Conservation (phyloP, 2,329 filamentous ascomycete species). For the Cladosporium sp. region DNA sequence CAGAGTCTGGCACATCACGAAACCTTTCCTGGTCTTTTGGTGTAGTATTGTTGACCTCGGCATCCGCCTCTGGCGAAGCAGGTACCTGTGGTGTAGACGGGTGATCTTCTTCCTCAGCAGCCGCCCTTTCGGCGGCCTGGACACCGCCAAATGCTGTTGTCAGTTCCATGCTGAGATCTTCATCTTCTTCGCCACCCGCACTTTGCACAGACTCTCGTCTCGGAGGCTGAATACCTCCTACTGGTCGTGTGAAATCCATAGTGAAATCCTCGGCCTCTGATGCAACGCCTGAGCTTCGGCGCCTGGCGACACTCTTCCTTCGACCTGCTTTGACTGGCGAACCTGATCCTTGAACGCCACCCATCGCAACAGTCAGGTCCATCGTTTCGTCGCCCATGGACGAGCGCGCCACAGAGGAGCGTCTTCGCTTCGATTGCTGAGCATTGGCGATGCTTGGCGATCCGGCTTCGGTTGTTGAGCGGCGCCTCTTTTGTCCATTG, state of each 20-base stretch:
- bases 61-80: constrained; percentile 46
- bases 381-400: constrained; percentile 39
- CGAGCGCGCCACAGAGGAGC: constrained; percentile 32
- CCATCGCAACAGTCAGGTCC: constrained; percentile 37
- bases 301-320: constrained; percentile 31
- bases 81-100: constrained; percentile 33
- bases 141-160: constrained; percentile 48
- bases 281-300: constrained; percentile 32
- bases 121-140: constrained; percentile 27
- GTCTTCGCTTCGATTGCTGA: constrained; percentile 33
- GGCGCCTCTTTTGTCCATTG: constrained; percentile 39
- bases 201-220: constrained; percentile 20
- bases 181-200: constrained; percentile 40
- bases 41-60: constrained; percentile 42
- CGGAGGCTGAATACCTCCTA: constrained; percentile 39
- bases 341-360: constrained; percentile 27
- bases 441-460: constrained; percentile 24
- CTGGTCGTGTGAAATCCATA: constrained; percentile 54
- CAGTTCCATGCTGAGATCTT: constrained; percentile 50
- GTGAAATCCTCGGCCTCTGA: constrained; percentile 43
- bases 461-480: constrained; percentile 36
- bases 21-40: constrained; percentile 56
- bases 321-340: constrained; percentile 25
- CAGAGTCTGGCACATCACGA: constrained; percentile 46
- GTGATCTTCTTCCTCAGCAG: constrained; percentile 7